Percentiles rank a stretch among this genome's conserved stretches.
These are phyloP conservation scores for Microdochium bolleyi DNA, from an alignment of 2,329 filamentous ascomycete genomes.

Conservation along the genomic window DNA sequence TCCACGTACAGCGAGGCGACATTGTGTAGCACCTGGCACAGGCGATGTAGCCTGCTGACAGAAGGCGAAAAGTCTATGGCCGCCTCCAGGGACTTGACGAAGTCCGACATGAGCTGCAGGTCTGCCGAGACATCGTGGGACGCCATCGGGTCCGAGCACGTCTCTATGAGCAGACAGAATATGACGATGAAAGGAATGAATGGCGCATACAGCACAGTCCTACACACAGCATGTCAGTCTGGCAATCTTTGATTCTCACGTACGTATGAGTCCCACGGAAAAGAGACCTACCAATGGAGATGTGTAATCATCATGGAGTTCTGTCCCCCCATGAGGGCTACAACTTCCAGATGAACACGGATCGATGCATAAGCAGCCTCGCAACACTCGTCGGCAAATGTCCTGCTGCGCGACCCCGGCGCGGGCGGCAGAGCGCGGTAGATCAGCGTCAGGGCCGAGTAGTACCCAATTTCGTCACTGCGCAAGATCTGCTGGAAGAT, in stretches of 20 bases:
- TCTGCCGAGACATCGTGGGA: constrained; percentile 22
- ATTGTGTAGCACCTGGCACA: constrained; percentile 50
- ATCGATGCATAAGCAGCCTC: constrained; percentile 31
- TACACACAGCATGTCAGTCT: constrained; percentile 7
- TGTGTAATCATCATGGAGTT: constrained; percentile 29
- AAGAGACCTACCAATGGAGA: constrained; percentile 33
- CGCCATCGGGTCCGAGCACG: constrained; percentile 13
- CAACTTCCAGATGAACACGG: constrained; percentile 29
- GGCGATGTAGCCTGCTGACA: constrained; percentile 44
- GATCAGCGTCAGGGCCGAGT: constrained; percentile 30
- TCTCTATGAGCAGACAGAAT: constrained; percentile 42
- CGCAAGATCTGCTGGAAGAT: constrained; percentile 26
- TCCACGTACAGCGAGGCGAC: constrained; percentile 52
- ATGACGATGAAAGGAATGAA: constrained; percentile 46
- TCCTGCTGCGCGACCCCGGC: constrained; percentile 13
- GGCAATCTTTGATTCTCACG: background rate
- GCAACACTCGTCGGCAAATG: constrained; percentile 33
- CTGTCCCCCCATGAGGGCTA: constrained; percentile 25
- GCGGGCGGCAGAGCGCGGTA: constrained; percentile 31
- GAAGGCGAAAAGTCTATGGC: constrained; percentile 36
- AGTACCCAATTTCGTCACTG: constrained; percentile 31
- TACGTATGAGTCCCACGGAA: background rate
- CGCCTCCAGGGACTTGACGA: constrained; percentile 41
- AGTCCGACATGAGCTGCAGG: constrained; percentile 36
- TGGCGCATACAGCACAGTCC: constrained; percentile 39